Evolutionary conservation across 306 rosid genomes (phyloP).

Genomic region (Pterocarpus macrocarpus): DNA sequence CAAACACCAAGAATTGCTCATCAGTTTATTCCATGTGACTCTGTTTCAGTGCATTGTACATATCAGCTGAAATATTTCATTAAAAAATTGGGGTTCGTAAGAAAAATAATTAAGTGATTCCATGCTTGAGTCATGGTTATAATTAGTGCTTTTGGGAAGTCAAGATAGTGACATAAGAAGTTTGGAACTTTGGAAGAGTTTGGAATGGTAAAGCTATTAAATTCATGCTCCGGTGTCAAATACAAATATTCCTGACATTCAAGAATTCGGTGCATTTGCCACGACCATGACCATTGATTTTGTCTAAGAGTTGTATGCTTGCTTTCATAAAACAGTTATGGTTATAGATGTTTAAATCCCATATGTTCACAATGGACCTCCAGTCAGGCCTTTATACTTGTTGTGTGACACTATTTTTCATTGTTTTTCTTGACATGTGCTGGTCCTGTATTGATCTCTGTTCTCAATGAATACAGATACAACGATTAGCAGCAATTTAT

Average conservation of each 20-base stretch:
- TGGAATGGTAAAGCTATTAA: slow-evolving; percentile 24
- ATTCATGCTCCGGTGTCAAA: slow-evolving; percentile 17
- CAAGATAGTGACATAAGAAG: slow-evolving; percentile 4
- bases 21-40: not conserved
- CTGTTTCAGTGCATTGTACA: not conserved
- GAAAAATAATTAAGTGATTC: slow-evolving; percentile 15
- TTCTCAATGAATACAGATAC: slow-evolving; percentile 65
- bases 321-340: not conserved
- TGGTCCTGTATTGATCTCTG: slow-evolving; percentile 24
- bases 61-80: not conserved
- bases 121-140: not conserved
- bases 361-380: not conserved
- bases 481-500: slow-evolving; percentile 79
- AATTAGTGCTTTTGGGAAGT: not conserved
- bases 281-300: not conserved
- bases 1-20: not conserved
- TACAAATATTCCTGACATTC: not conserved
- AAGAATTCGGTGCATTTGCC: not conserved
- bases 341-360: slow-evolving; percentile 9
- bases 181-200: slow-evolving; percentile 27
- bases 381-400: not conserved
- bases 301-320: not conserved
- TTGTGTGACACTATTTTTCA: not conserved
- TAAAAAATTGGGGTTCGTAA: not conserved
- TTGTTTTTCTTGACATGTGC: not conserved